These are phyloP conservation scores for Saksenaea oblongispora DNA, from an alignment of 371 early-diverging fungal species.

Conservation along the genomic window DNA sequence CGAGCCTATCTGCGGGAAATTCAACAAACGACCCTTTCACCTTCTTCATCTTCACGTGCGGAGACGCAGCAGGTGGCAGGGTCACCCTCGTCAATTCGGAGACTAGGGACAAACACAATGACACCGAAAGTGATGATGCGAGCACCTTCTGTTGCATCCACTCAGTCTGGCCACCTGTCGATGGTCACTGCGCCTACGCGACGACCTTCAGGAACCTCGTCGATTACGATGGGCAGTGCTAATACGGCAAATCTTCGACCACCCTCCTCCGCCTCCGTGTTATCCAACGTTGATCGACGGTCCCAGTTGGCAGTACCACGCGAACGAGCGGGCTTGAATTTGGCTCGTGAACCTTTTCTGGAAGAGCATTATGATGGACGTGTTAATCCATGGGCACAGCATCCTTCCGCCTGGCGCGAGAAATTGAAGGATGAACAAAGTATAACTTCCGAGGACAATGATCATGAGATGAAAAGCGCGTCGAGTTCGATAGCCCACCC, in stretches of 20 bases:
- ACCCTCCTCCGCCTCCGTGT: slow-evolving; percentile 2
- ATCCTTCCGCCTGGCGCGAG: slow-evolving; percentile 22
- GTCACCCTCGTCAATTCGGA: neutral
- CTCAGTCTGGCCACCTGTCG: slow-evolving; percentile 23
- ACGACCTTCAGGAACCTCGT: slow-evolving; percentile 18
- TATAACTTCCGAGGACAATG: slow-evolving; percentile 3
- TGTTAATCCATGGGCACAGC: slow-evolving; percentile 40
- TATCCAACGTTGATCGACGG: neutral
- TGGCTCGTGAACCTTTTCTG: slow-evolving; percentile 5
- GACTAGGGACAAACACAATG: neutral
- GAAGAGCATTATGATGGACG: slow-evolving; percentile 33
- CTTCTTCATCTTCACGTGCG: slow-evolving; percentile 1
- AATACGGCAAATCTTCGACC: slow-evolving; percentile 9
- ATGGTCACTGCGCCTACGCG: slow-evolving; percentile 28
- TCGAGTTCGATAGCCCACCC: neutral
- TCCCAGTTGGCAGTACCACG: neutral
- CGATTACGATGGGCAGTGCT: neutral
- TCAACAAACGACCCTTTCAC: slow-evolving; percentile 9
- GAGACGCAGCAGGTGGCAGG: neutral
- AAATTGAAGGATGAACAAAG: slow-evolving; percentile 17
- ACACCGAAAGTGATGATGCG: slow-evolving; percentile 2
- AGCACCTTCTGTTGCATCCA: slow-evolving; percentile 28
- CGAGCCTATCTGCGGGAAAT: slow-evolving; percentile 26
- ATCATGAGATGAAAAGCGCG: slow-evolving; percentile 1
- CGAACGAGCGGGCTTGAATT: slow-evolving; percentile 5